Evolutionary conservation across 1,284 basidiomycete genomes (phyloP), one percentile per base, ranked within the genome.

Genomic region (Exobasidium rhododendri): DNA sequence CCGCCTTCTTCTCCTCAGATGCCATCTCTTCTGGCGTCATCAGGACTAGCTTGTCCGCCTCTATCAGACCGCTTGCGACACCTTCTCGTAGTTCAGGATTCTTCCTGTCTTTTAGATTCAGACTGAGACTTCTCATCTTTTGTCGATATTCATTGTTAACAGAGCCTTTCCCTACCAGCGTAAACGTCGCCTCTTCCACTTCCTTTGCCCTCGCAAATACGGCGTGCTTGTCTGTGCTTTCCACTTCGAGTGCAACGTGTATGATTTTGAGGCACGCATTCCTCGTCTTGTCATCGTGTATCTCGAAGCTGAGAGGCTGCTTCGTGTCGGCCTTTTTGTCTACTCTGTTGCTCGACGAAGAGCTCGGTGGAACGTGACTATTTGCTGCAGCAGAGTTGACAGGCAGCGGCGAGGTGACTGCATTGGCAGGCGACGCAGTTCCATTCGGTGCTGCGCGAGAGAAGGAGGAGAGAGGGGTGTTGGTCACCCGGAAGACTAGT

Each of bases 21-120:
- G 94, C 94, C 89, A 99, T 92, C 74, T 98, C 94, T 26, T 88
- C 85, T 78, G 89, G 91, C 1, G 85, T 84, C 92, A 97, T 94
- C 40, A 81, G 86, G 62, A 87, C 87, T 56, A 97, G 86, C 69
- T 83, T 86, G 28, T 86, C 85, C 0, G 88, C 85, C 0, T 85
- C 71, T 0, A 97, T 82, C 28, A 90, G 88, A 0, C 93, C 93
- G 52, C 87, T 85, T 20, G 94, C 88, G 62, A 98, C 87, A 70
- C 86, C 88, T 75, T 89, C 89, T 32, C 94, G 85, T 57, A 98
- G 81, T 24, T 85, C 85, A 7, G 93, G 93, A 80, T 98, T 97
- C 73, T 88, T 88, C 82, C 93, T 94, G 81, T 96, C 94, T 80
- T 96, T 97, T 70, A 98, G 83, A 80, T 89, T 97, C 71, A 96